Base-by-base conservation (phyloP, 805 yeast species). In the Saccharomycopsis guyanensis region DNA sequence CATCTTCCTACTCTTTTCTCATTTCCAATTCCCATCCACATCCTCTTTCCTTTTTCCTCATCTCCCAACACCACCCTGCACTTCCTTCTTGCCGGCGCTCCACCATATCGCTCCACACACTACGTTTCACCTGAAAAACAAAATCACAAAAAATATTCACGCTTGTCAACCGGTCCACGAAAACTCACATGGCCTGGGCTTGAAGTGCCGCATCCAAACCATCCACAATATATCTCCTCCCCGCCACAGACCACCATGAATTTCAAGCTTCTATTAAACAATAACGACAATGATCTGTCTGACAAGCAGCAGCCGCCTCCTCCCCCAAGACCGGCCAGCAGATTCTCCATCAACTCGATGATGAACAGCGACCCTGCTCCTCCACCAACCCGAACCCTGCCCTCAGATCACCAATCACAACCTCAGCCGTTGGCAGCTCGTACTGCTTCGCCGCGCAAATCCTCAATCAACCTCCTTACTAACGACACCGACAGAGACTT, bases 401-500 rank as follows among this genome's bases (percentile, higher is more conserved):
- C 8, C n/a, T 15, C 19, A 8, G 37, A 33, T 15, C 20, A 33
- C 19, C 19, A 8, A 15, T 10, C 37, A 12, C 6, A 5, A 5
- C 20, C 37, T 8, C 8, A 5, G 10, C 19, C 19, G 18, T 10
- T 15, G 6, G 10, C 37, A 5, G 10, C 18, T 8, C 10, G 19
- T 12, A 18, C 10, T 15, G 37, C 20, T 15, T 8, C 10, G 18
- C 37, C 37, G 8, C 37, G 10, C 20, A 33, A 33, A 12, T 15
- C 18, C 10, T 27, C 32, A 27, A 45, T 37, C 23, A 40, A 31
- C 27, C 40, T 43, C n/a, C 47, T 73, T 40, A 71, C 78, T 5
- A 71, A 73, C 50, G 73, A 68, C 41, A 65, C 61, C 10, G 76
- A 70, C 51, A 66, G 69, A 18, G 77, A 69, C 42, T 56, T 68